A percentile compares a stretch with the other conserved stretches of the same genome.
Conservation (phyloP, 192 early-diverging fungal genomes). For the Podila epigama region DNA sequence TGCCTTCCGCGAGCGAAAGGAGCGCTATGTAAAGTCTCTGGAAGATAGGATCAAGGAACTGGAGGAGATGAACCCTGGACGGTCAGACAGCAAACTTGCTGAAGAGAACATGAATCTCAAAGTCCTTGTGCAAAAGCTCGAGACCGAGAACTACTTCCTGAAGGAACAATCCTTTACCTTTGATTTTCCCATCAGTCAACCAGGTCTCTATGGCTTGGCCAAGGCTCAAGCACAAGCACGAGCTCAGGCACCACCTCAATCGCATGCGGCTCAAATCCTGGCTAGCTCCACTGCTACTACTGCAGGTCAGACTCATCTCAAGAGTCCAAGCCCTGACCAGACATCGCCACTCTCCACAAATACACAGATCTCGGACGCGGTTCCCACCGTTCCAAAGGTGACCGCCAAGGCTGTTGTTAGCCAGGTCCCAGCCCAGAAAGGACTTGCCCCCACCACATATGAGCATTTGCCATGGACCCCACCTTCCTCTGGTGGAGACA, state of each 20-base stretch:
- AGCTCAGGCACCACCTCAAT: neutral
- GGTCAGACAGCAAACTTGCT: slow-evolving; percentile 44
- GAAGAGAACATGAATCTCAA: slow-evolving; percentile 61
- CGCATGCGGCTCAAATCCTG: neutral
- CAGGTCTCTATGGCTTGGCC: slow-evolving; percentile 44
- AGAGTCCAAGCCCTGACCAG: neutral
- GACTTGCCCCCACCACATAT: slow-evolving; percentile 3
- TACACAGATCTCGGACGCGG: neutral
- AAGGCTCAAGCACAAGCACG: neutral
- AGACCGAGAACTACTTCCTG: slow-evolving; percentile 61
- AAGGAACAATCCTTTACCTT: slow-evolving; percentile 61
- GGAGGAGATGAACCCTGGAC: slow-evolving; percentile 60
- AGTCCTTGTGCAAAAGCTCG: slow-evolving; percentile 54
- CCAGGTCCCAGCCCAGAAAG: slow-evolving; percentile 10
- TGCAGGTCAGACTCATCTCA: slow-evolving; percentile 4
- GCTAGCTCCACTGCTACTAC: too few species aligned
- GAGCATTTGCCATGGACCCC: slow-evolving; percentile 45
- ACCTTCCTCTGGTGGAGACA: slow-evolving; percentile 41
- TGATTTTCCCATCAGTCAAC: slow-evolving; percentile 55
- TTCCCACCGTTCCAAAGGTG: too few species aligned
- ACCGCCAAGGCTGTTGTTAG: too few species aligned
- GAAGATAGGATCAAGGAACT: slow-evolving; percentile 79
- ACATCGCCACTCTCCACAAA: neutral
- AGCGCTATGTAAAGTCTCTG: slow-evolving; percentile 80
- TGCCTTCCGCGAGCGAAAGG: slow-evolving; percentile 89